Evolutionary conservation across 2,329 filamentous ascomycete genomes (phyloP).

Genomic region (Colletotrichum chrysophilum): DNA sequence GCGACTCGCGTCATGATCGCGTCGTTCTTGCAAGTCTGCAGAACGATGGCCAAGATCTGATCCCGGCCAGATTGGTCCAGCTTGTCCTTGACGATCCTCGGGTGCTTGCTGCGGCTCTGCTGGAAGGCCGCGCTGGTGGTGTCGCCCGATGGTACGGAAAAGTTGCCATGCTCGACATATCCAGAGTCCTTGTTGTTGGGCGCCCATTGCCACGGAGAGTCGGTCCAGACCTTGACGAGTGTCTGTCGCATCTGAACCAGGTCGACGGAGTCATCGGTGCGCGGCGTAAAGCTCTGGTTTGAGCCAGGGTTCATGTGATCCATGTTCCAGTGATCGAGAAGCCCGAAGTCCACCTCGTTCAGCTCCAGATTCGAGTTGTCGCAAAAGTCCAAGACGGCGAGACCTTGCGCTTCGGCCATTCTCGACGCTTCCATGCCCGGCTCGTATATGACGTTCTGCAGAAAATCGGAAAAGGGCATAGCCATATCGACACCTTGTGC

Average conservation of each 20-base stretch:
- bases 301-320: constrained; percentile 37
- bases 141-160: constrained; percentile 47
- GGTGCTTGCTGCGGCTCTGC: constrained; percentile 38
- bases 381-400: constrained; percentile 55
- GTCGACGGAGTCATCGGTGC: constrained; percentile 43
- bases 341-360: constrained; percentile 56
- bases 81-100: constrained; percentile 47
- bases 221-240: constrained; percentile 53
- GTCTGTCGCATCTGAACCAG: constrained; percentile 51
- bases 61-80: constrained; percentile 59
- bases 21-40: constrained; percentile 60
- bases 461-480: constrained; percentile 54
- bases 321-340: constrained; percentile 55
- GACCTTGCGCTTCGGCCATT: constrained; percentile 41
- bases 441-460: constrained; percentile 57
- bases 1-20: constrained; percentile 57
- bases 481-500: constrained; percentile 9
- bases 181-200: constrained; percentile 48
- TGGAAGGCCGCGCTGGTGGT: constrained; percentile 42
- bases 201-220: constrained; percentile 57
- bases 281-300: constrained; percentile 29
- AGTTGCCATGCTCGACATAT: constrained; percentile 49
- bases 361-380: constrained; percentile 55
- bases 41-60: constrained; percentile 66
- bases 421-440: constrained; percentile 40